Percentiles rank a stretch among this genome's conserved stretches.
phyloP scores from a whole-genome alignment of 805 yeast genomes.

The Suhomyces xylopsoci region DNA sequence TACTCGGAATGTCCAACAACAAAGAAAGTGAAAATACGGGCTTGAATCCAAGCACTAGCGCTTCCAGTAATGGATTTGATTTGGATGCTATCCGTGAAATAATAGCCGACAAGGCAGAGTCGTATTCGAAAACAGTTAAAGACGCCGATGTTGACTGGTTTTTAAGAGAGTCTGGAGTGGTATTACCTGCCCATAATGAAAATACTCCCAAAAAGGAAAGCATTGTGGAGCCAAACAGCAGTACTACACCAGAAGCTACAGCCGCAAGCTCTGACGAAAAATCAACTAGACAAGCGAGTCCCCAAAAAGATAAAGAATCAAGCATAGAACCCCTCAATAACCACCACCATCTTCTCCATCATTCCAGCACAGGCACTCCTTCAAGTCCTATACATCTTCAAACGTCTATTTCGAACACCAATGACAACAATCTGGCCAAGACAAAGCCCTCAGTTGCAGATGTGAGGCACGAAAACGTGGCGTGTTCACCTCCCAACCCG shows the following conservation, averaged over 20 bases:
- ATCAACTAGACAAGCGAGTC: neutral
- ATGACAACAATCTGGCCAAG: constrained; percentile 26
- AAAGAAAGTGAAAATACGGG: neutral
- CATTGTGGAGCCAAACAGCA: neutral
- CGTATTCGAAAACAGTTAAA: constrained; percentile 29
- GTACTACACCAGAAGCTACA: neutral
- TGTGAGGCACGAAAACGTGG: constrained; percentile 19
- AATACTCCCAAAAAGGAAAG: neutral
- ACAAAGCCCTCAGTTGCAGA: constrained; percentile 33
- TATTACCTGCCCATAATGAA: constrained; percentile 12
- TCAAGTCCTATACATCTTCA: constrained; percentile 15
- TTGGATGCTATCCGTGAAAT: constrained; percentile 20
- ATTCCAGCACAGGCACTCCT: neutral
- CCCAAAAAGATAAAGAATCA: neutral
- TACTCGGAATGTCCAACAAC: neutral
- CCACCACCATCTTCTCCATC: neutral
- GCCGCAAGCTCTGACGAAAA: neutral
- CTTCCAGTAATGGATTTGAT: constrained; percentile 9
- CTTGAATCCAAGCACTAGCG: neutral
- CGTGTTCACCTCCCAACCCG: constrained; percentile 6
- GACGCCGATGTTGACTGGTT: constrained; percentile 53
- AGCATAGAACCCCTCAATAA: neutral
- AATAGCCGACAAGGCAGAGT: constrained; percentile 19
- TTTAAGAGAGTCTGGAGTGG: constrained; percentile 35
- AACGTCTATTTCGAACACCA: constrained; percentile 30